phyloP scores from a whole-genome alignment of 2,329 filamentous ascomycete species.

The Alternaria triticina region DNA sequence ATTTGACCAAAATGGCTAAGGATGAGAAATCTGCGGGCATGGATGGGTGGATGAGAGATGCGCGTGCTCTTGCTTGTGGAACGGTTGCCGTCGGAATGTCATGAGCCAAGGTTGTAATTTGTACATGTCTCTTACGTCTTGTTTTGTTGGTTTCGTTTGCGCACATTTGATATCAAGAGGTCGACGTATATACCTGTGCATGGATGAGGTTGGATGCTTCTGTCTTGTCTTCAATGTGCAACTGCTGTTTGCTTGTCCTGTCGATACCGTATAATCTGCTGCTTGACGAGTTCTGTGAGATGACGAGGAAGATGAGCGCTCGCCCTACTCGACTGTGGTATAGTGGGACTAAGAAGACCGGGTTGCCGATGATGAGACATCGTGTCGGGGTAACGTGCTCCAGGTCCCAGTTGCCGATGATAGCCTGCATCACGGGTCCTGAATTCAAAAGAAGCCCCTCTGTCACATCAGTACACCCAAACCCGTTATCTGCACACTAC shows the following conservation, averaged over 20 bases:
- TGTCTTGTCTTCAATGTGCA: neutral
- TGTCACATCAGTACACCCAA: neutral
- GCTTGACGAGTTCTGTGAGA: neutral
- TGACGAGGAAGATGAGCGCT: neutral
- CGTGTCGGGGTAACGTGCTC: neutral
- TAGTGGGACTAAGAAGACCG: neutral
- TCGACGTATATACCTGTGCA: neutral
- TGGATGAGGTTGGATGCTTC: neutral
- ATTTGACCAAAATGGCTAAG: neutral
- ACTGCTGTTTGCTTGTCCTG: neutral
- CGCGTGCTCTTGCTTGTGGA: neutral
- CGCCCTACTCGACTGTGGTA: accelerated
- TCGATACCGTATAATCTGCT: neutral
- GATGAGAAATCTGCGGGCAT: neutral
- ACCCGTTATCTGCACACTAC: neutral
- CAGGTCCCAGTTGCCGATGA: neutral
- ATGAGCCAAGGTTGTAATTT: neutral
- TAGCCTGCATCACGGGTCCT: neutral
- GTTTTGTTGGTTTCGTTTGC: neutral
- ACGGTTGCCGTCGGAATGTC: neutral
- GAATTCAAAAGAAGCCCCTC: neutral
- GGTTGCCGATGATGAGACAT: neutral
- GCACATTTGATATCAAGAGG: neutral
- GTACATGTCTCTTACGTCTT: neutral
- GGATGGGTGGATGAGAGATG: neutral